These are phyloP conservation scores for Neurospora intermedia DNA, from an alignment of 495 filamentous ascomycete species.

Conservation along the genomic window DNA sequence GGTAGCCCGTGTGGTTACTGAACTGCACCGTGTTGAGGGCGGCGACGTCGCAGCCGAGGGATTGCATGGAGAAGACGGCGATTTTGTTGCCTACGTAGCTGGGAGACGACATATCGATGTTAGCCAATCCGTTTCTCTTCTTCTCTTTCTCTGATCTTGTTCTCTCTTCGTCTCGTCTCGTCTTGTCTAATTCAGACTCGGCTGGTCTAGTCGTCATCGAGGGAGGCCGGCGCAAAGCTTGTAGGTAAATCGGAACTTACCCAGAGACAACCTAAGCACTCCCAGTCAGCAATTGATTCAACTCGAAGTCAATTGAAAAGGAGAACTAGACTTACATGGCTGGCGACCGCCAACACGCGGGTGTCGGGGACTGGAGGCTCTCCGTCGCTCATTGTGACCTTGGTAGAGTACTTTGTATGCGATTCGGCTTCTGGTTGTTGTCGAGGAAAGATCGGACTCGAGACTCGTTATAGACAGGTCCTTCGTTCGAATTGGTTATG, in stretches of 20 bases:
- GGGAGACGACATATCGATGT: not conserved
- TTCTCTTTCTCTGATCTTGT: not conserved
- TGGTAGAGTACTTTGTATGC: not conserved
- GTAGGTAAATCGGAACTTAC: slow-evolving; percentile 33
- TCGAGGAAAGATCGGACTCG: not conserved
- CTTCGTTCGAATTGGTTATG: not conserved
- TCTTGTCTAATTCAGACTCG: not conserved
- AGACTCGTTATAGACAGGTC: not conserved
- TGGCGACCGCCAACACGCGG: slow-evolving; percentile 83
- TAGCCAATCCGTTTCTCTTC: not conserved
- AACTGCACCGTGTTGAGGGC: slow-evolving; percentile 93
- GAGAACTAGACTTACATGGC: slow-evolving; percentile 64
- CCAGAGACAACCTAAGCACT: slow-evolving; percentile 62
- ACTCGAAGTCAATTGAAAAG: not conserved
- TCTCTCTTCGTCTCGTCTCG: not conserved
- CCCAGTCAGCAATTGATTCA: slow-evolving; percentile 21
- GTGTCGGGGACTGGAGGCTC: slow-evolving; percentile 64
- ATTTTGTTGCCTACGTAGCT: slow-evolving; percentile 98
- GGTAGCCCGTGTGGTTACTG: slow-evolving; percentile 91
- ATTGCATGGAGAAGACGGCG: slow-evolving; percentile 84
- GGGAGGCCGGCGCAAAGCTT: not conserved
- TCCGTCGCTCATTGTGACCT: slow-evolving; percentile 28
- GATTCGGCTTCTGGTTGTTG: not conserved
- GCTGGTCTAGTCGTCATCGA: not conserved
- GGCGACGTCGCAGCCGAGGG: slow-evolving; percentile 84